Evolutionary conservation across 352 stramenopile genomes (phyloP).

Genomic region (Phytophthora sansomeana): DNA sequence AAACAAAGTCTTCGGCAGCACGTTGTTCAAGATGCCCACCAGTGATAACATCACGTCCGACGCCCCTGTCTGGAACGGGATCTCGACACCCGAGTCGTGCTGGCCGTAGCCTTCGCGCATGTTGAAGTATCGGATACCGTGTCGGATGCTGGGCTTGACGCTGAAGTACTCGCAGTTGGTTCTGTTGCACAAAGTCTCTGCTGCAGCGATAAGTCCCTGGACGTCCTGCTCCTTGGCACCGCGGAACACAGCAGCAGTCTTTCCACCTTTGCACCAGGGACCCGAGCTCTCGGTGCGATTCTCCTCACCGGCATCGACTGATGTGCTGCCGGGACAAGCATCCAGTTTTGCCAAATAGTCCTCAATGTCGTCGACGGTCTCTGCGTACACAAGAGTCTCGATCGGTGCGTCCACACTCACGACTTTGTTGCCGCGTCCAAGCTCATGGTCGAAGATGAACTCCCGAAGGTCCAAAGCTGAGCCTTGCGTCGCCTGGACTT

Average conservation of each 20-base stretch:
- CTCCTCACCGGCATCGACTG: constrained; percentile 1
- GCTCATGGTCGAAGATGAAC: constrained; percentile 66
- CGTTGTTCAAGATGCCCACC: constrained; percentile 63
- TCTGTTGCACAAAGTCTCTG: constrained; percentile 48
- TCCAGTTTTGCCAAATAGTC: constrained; percentile 51
- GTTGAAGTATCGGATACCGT: constrained; percentile 65
- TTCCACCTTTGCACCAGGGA: constrained; percentile 50
- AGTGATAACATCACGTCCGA: constrained; percentile 62
- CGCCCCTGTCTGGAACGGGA: constrained; percentile 57
- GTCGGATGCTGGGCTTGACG: constrained; percentile 61
- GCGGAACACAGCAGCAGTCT: constrained; percentile 57
- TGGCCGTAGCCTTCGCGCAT: constrained; percentile 70
- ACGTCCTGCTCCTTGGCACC: constrained; percentile 59
- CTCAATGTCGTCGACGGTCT: constrained; percentile 54
- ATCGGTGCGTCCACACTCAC: constrained; percentile 53
- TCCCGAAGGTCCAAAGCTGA: constrained; percentile 59
- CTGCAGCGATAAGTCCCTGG: constrained; percentile 43
- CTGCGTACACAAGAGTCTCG: constrained; percentile 60
- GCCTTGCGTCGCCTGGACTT: constrained; percentile 51
- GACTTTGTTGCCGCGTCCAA: constrained; percentile 70
- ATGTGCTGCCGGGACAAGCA: constrained; percentile 22
- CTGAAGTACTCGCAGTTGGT: constrained; percentile 64
- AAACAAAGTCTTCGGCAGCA: constrained; percentile 52
- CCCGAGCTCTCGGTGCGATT: background rate
- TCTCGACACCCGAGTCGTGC: constrained; percentile 22